These are phyloP conservation scores for Dictyostelium citrinum DNA, from an alignment of 78 protist genomes.

Conservation along the genomic window DNA sequence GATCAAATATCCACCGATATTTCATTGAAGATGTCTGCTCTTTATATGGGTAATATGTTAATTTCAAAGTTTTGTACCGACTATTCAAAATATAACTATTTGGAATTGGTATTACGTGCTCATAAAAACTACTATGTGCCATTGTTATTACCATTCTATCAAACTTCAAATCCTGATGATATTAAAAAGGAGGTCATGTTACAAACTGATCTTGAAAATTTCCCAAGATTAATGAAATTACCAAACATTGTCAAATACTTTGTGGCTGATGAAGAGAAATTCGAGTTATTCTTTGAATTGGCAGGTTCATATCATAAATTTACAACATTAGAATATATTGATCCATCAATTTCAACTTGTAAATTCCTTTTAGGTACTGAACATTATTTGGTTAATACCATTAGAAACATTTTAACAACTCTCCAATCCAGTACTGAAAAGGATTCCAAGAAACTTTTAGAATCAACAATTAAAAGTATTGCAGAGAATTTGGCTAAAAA, in stretches of 20 bases:
- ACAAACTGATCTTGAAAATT: slow-evolving; percentile 21
- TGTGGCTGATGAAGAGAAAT: not conserved
- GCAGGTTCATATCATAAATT: slow-evolving; percentile 40
- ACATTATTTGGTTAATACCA: not conserved
- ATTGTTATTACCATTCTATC: slow-evolving; percentile 53
- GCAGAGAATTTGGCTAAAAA: not conserved
- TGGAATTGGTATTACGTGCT: slow-evolving; percentile 38
- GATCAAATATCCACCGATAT: not conserved
- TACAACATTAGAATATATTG: slow-evolving; percentile 18
- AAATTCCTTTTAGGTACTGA: slow-evolving; percentile 21
- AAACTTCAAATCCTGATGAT: not conserved
- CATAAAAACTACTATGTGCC: slow-evolving; percentile 38
- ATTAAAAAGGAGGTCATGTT: slow-evolving; percentile 52
- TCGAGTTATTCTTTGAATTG: slow-evolving; percentile 17
- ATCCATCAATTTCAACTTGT: slow-evolving; percentile 39
- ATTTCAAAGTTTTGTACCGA: slow-evolving; percentile 35
- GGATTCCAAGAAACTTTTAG: not conserved
- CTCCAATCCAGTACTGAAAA: not conserved
- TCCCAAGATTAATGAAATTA: not conserved
- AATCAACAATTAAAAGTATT: not conserved
- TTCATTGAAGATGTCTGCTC: not conserved
- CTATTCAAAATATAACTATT: not conserved
- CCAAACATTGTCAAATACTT: not conserved
- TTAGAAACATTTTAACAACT: not conserved
- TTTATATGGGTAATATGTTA: not conserved